phyloP scores from a whole-genome alignment of 805 yeast genomes.

The Starmerella gropengiesseri region DNA sequence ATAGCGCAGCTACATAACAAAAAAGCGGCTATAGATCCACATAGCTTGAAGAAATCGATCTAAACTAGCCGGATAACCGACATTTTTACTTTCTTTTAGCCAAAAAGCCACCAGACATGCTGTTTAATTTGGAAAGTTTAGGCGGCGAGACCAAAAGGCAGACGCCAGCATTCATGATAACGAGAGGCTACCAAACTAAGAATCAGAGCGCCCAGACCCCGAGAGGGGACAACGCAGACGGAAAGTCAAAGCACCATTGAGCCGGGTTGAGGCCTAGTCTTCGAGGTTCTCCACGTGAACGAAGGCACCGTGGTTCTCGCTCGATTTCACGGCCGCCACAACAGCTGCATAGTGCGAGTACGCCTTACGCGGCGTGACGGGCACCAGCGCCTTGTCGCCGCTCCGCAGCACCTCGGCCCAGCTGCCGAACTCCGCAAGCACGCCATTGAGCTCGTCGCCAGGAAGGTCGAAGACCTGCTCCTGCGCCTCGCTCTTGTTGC shows the following conservation, averaged over 20 bases:
- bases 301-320: slow-evolving; percentile 32
- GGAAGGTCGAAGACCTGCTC: slow-evolving; percentile 23
- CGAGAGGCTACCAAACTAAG: not conserved
- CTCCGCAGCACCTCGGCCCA: slow-evolving; percentile 48
- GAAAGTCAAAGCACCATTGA: not conserved
- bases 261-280: not conserved
- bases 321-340: slow-evolving; percentile 72
- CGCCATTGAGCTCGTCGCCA: slow-evolving; percentile 44
- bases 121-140: not conserved
- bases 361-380: slow-evolving; percentile 57
- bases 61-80: too few relatives aligned
- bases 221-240: too few relatives aligned
- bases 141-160: slow-evolving; percentile 6
- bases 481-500: slow-evolving; percentile 26
- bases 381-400: slow-evolving; percentile 48
- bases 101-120: too few relatives aligned
- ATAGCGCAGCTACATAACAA: too few relatives aligned
- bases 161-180: not conserved
- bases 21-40: too few relatives aligned
- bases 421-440: slow-evolving; percentile 43
- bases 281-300: slow-evolving; percentile 27
- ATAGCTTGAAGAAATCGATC: too few relatives aligned
- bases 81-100: too few relatives aligned
- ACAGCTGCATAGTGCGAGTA: slow-evolving; percentile 90
- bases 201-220: not conserved